These are phyloP conservation scores for Eutreptiella sp. DNA, from an alignment of 208 protist species.

Conservation along the genomic window DNA sequence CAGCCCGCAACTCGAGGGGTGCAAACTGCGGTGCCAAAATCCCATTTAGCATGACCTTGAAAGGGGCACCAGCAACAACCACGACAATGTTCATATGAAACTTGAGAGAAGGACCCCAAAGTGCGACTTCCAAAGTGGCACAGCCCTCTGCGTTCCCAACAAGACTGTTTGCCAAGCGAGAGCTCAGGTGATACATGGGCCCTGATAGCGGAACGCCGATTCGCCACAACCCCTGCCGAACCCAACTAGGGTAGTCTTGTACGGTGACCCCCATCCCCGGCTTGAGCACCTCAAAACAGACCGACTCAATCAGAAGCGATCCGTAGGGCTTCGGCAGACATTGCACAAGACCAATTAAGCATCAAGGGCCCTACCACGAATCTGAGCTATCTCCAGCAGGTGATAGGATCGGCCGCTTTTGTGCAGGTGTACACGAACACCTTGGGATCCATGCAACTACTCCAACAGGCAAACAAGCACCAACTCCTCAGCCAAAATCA, in stretches of 20 bases:
- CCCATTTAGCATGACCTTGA: neutral
- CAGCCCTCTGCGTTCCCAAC: neutral
- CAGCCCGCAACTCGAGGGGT: neutral
- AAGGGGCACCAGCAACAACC: neutral
- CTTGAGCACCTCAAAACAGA: no score
- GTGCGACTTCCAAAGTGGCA: neutral
- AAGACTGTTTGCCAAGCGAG: conserved; percentile 1
- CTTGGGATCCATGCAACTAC: no score
- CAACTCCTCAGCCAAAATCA: no score
- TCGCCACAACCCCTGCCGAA: neutral
- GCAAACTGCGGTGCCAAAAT: neutral
- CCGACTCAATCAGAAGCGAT: no score
- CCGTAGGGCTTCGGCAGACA: no score
- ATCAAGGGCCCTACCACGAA: no score
- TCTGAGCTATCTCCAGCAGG: no score
- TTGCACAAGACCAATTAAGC: no score
- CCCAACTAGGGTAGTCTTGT: conserved; percentile 3
- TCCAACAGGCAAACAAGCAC: no score
- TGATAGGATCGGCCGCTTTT: no score
- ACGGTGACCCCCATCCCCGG: no score
- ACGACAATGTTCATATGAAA: conserved; percentile 3
- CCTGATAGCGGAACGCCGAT: conserved; percentile 1
- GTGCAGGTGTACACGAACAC: no score
- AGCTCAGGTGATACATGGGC: neutral
- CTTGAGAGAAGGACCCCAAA: neutral